These are phyloP conservation scores for Cryphonectria parasitica DNA, from an alignment of 2,329 filamentous ascomycete species.

Conservation along the genomic window DNA sequence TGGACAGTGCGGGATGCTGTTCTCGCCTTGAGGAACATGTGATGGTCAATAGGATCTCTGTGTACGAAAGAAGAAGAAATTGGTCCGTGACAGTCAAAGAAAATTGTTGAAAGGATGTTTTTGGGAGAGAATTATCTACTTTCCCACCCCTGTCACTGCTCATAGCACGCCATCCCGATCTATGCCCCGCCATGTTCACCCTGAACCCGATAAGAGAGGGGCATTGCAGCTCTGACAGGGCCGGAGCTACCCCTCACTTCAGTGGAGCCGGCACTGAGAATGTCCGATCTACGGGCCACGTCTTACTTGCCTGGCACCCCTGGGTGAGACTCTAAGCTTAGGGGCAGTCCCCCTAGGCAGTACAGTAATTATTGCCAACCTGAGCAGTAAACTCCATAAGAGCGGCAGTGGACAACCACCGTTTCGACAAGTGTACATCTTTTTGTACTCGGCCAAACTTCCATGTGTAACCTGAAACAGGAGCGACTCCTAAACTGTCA, in stretches of 20 bases:
- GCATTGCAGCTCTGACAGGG: background rate
- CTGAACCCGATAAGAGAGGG: background rate
- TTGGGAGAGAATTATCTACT: too few species aligned
- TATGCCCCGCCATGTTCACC: constrained; percentile 5
- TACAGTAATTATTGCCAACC: background rate
- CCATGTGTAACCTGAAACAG: background rate
- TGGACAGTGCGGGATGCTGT: constrained; percentile 21
- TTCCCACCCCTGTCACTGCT: background rate
- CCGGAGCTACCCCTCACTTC: constrained; percentile 3
- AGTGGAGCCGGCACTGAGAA: constrained; percentile 5
- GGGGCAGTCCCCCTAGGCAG: too few species aligned
- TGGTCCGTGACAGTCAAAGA: background rate
- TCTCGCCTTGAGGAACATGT: constrained; percentile 23
- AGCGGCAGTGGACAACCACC: background rate
- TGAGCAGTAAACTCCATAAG: background rate
- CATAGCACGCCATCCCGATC: constrained; percentile 25
- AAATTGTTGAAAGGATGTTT: background rate
- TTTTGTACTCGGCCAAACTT: background rate
- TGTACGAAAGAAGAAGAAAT: background rate
- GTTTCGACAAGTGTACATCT: background rate
- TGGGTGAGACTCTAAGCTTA: background rate
- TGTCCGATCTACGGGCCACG: background rate
- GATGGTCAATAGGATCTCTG: background rate
- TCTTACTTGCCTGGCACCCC: background rate
- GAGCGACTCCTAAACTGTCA: background rate